Evolutionary conservation across 805 yeast genomes (phyloP), one percentile per base, ranked within the genome.

Genomic region (Starmerella floricola): DNA sequence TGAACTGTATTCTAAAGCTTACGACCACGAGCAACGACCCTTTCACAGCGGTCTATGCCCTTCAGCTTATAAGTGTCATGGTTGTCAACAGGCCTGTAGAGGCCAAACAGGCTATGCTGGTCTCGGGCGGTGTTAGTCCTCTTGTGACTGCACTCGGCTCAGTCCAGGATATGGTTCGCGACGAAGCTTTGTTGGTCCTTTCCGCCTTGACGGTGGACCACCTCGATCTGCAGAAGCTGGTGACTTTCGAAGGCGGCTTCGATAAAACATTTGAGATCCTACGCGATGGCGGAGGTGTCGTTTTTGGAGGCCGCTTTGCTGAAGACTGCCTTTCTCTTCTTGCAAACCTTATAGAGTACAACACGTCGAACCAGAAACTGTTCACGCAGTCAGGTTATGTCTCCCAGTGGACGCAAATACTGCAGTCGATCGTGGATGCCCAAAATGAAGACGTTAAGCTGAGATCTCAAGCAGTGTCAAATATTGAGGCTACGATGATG

Each of bases 231-330:
- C 98, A 91, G 58, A 87, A 86, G 55, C 64, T 91, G 16, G 93
- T 93, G 8, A 98, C 94, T 0, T 91, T 91, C 57, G 96, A 91
- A 58, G 87, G 84, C 51, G 79, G 93, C 0, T 87, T 91, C 56
- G 95, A 85, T 47, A 74, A 70, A 46, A 62, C 86, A 11, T 87
- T 88, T 54, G 68, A 66, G n/a, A 79, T 91, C 12, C 76, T 88
- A 19, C 77, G 74, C 13, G 81, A 76, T 48, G 96, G 87, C 60
- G 95, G 95, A 26, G 94, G 94, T 3, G 69, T 85, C 13, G 71
- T 86, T 40, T 96, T 94, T 8, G 85, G 91, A n/a, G 84, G 91
- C 16, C 69, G 85, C 27, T 76, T 85, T n/a, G 94, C 87, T 8
- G 91, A 83, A 56, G 97, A 91, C 61, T 83, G 94, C 59, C 64